phyloP scores from a whole-genome alignment of 768 basidiomycete species.

The Astraeus odoratus region DNA sequence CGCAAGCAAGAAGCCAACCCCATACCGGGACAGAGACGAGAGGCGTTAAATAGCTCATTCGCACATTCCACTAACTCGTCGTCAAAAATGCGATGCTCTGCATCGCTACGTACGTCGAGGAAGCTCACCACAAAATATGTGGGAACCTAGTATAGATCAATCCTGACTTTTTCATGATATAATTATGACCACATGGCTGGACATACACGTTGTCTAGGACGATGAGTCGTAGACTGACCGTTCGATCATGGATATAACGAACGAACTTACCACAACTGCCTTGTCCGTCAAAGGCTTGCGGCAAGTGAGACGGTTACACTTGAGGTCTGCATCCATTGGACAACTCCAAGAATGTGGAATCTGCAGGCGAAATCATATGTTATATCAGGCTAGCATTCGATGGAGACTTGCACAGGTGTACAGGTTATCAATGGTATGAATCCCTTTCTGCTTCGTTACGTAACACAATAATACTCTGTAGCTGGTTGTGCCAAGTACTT shows the following conservation, averaged over 20 bases:
- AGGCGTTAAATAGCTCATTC: slow-evolving; percentile 71
- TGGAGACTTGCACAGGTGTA: no score
- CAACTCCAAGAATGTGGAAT: neutral
- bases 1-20: neutral
- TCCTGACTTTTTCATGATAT: neutral
- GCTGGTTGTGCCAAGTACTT: no score
- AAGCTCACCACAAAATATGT: slow-evolving; percentile 72
- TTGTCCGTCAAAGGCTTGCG: slow-evolving; percentile 63
- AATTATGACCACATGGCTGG: neutral
- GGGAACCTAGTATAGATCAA: slow-evolving; percentile 57
- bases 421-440: no score
- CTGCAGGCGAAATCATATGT: no score
- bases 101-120: neutral
- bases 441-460: no score
- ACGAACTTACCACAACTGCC: slow-evolving; percentile 69
- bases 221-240: neutral
- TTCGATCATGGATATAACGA: slow-evolving; percentile 5
- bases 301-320: slow-evolving; percentile 75
- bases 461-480: no score
- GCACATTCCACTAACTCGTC: slow-evolving; percentile 64
- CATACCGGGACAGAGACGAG: slow-evolving; percentile 73
- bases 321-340: slow-evolving; percentile 67
- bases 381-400: no score
- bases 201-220: slow-evolving; percentile 50
- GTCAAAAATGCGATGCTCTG: neutral